Evolutionary conservation across 2,329 filamentous ascomycete genomes (phyloP), one percentile per base, ranked within the genome.

Genomic region (Graphilbum ipis-grandicollis): DNA sequence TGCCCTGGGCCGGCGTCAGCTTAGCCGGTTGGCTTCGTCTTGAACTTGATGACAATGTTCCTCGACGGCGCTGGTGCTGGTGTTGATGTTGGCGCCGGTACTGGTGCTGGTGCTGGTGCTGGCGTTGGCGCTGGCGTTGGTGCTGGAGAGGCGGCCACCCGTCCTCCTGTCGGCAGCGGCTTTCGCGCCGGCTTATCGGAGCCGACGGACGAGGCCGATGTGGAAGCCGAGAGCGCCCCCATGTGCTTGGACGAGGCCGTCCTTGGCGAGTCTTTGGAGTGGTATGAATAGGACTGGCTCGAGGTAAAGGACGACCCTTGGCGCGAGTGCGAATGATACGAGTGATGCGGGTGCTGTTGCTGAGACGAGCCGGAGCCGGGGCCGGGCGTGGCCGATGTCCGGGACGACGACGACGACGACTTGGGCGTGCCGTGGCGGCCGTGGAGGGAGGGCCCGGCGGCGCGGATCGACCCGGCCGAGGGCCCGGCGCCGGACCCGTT

Each of bases 1-100:
- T n/a, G n/a, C n/a, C n/a, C n/a, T n/a, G n/a, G n/a, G n/a, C n/a
- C n/a, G n/a, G n/a, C n/a, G n/a, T n/a, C n/a, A n/a, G n/a, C n/a
- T 21, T 13, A 37, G 3, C 38, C 36, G n/a, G 40, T 13, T 31
- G 42, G 21, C 36, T 46, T 46, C 14, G 38, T 36, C 42, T 47
- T 47, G 29, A 47, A 43, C 34, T 43, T 46, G 23, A 44, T 45
- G 9, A 46, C 31, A 9, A 46, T 44, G 2, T 39, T 37, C 19
- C 43, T 45, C 18, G 35, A 34, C 9, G 19, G 30, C n/a, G 37
- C 22, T 9, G 31, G 9, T 3, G 30, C 6, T 19, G 37, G 22
- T 4, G 39, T 12, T 4, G 33, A 19, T 9, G 39, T 8, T 13
- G 35, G 15, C 1, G 40, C 14, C 17, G 40, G 23, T 19, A 35